Base-by-base conservation (phyloP, 1,284 basidiomycete genomes). In the Fistulinella cinereoalba region DNA sequence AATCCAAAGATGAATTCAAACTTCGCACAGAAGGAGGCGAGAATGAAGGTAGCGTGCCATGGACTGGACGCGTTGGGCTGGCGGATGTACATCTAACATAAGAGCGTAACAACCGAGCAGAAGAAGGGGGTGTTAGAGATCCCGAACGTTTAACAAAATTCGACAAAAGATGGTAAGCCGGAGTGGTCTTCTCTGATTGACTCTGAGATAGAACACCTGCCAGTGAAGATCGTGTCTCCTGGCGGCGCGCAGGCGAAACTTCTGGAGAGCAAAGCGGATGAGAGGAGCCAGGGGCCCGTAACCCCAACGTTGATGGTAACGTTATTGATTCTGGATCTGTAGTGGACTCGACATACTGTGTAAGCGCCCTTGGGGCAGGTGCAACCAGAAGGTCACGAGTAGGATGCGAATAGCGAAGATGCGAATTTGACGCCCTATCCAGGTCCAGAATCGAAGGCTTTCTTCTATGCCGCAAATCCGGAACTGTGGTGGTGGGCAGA, bases 251-350 rank as follows among this genome's bases (percentile, higher is more conserved):
- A 23, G 41, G 41, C 18, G 23, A 49, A 12, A 32, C 29, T 6
- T 47, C 51, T 41, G 43, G 50, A 44, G 49, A 50, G 28, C 53
- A 59, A 23, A 54, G 51, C 18, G 60, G 54, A 58, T 68, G 74
- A 24, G 67, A 55, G 37, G 73, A 66, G 46, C 68, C 50, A 4
- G 72, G 55, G 3, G 77, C 66, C 21, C 81, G 76, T 4, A 86
- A 60, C 15, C 88, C 87, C 37, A 87, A 70, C 1, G 86, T 89
- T 7, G 84, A 81, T 13, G 86, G 87, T 3, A 89, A 65, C 12
- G 72, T 57, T 42, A 89, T 80, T 13, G 70, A 60, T 36, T 74
- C 70, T 21, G 77, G 65, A 51, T 79, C 74, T 21, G 73, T 67
- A 7, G 74, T 71, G 21, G 79, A 77, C 49, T 76, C 81, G 34